Conservation (phyloP, 2,329 filamentous ascomycete species). For the Colletotrichum orchidophilum region DNA sequence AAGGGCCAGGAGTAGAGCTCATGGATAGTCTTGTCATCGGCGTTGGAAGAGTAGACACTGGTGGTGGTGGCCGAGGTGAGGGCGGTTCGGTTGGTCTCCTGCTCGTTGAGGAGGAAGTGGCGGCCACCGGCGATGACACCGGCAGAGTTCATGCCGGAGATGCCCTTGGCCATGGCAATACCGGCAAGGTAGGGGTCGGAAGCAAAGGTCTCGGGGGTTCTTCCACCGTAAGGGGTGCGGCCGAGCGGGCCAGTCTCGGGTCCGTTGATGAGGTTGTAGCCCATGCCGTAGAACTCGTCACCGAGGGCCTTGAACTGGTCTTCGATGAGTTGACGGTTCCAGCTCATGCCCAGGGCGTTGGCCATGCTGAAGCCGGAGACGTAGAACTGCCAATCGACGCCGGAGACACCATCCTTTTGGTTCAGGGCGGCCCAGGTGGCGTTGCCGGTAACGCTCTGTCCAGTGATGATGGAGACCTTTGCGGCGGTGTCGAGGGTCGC, state of each 20-base stretch:
- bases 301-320: conserved; percentile 33
- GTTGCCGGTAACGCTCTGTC: conserved; percentile 20
- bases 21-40: conserved; percentile 44
- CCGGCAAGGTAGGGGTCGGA: conserved; percentile 69
- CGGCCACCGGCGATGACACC: conserved; percentile 66
- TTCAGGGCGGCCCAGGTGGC: conserved; percentile 20
- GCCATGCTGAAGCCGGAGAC: conserved; percentile 35
- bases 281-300: conserved; percentile 33
- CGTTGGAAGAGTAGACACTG: conserved; percentile 60
- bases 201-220: conserved; percentile 67
- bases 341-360: conserved; percentile 36
- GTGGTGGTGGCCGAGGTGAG: conserved; percentile 63
- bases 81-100: conserved; percentile 65
- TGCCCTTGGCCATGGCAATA: conserved; percentile 60
- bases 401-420: conserved; percentile 34
- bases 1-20: conserved; percentile 50
- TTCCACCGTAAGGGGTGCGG: conserved; percentile 64
- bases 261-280: conserved; percentile 34
- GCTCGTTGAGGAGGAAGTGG: conserved; percentile 70
- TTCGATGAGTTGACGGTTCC: conserved; percentile 33
- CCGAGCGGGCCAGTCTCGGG: conserved; percentile 32
- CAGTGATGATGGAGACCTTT: conserved; percentile 27
- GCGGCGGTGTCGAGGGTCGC: conserved; percentile 21
- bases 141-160: conserved; percentile 65
- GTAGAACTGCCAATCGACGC: conserved; percentile 34